Percentiles rank a stretch among this genome's conserved stretches.
phyloP scores from a whole-genome alignment of 2,329 filamentous ascomycete species.

The Lachnellula occidentalis region DNA sequence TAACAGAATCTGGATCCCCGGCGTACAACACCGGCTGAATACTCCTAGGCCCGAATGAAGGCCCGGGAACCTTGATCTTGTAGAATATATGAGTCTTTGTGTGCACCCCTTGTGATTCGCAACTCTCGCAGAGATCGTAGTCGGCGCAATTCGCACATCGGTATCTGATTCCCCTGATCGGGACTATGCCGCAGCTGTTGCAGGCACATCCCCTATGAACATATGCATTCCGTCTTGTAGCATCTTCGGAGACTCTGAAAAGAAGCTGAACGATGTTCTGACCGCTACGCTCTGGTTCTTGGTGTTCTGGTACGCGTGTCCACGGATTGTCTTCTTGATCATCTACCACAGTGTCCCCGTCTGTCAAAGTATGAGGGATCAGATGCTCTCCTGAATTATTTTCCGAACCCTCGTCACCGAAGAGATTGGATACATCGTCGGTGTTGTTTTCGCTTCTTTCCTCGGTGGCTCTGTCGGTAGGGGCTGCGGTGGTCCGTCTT shows the following conservation, averaged over 20 bases:
- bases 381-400: slow-evolving; percentile 32
- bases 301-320: slow-evolving; percentile 18
- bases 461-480: no score
- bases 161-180: slow-evolving; percentile 88
- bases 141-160: slow-evolving; percentile 94
- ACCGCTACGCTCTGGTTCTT: slow-evolving; percentile 43
- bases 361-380: slow-evolving; percentile 22
- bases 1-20: slow-evolving; percentile 71
- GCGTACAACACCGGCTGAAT: slow-evolving; percentile 83
- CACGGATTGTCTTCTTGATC: slow-evolving; percentile 19
- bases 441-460: not conserved
- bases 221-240: slow-evolving; percentile 80
- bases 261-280: slow-evolving; percentile 81
- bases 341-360: slow-evolving; percentile 31
- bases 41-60: slow-evolving; percentile 74
- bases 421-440: slow-evolving; percentile 6
- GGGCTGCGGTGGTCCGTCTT: slow-evolving; percentile 10
- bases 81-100: slow-evolving; percentile 97
- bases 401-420: slow-evolving; percentile 21
- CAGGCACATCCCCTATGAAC: slow-evolving; percentile 90
- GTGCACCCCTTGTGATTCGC: slow-evolving; percentile 65
- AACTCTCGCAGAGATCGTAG: slow-evolving; percentile 91
- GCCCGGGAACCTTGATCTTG: slow-evolving; percentile 87
- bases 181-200: slow-evolving; percentile 80
- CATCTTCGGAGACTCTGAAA: slow-evolving; percentile 90